Percentiles rank a stretch among this genome's conserved stretches.
Conservation (phyloP, 345 rosid species). For the Acer yangbiense region DNA sequence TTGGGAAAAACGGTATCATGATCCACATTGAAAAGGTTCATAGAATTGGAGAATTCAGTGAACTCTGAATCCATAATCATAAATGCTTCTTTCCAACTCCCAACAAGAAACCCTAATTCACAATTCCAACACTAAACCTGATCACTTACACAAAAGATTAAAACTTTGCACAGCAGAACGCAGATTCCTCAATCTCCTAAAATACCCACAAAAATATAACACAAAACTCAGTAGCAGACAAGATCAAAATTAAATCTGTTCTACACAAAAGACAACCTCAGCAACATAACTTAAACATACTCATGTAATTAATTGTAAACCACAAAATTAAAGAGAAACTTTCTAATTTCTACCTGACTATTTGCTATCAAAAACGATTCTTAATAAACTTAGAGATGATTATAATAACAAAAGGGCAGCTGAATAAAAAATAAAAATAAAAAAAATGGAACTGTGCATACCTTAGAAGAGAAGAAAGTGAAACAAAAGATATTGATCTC, state of each 20-base stretch:
- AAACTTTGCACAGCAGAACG: not conserved
- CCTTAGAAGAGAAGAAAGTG: not conserved
- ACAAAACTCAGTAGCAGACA: not conserved
- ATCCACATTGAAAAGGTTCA: slow-evolving; percentile 5
- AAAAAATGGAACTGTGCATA: not conserved
- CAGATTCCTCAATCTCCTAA: not conserved
- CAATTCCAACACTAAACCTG: not conserved
- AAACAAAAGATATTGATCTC: not conserved
- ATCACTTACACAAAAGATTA: not conserved
- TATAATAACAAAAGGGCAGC: not conserved
- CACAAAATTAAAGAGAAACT: not conserved
- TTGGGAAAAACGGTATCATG: slow-evolving; percentile 24
- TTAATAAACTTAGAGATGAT: not conserved
- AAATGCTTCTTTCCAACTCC: not conserved
- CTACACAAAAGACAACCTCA: not conserved
- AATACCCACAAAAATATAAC: not conserved
- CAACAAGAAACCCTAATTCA: not conserved
- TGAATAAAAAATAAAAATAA: not conserved
- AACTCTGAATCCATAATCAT: slow-evolving; percentile 9
- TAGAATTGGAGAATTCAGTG: slow-evolving; percentile 13
- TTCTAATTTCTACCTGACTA: too few relatives aligned
- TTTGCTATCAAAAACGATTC: not conserved
- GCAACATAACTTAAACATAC: not conserved
- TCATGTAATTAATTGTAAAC: not conserved
- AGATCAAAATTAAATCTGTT: not conserved